Conservation (phyloP, 495 filamentous ascomycete species). For the Xanthoparmelia taractica region DNA sequence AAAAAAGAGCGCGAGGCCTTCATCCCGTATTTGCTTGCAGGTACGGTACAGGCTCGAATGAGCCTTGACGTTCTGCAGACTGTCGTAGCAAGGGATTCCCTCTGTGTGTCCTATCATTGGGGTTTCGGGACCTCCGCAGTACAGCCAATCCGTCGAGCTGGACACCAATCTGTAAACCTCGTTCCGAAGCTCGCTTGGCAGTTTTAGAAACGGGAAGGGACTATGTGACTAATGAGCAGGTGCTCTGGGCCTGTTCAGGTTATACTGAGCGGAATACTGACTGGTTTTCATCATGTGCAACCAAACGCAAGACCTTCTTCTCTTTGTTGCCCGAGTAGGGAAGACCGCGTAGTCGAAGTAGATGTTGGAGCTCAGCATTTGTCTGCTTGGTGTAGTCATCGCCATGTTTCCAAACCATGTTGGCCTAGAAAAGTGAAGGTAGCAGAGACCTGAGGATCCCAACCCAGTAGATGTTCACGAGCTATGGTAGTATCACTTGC, state of each 20-base stretch:
- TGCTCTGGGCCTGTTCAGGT: background rate
- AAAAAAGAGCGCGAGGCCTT: background rate
- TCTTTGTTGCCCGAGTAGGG: background rate
- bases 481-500: background rate
- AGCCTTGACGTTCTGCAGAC: background rate
- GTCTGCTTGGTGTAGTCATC: background rate
- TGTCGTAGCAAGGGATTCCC: background rate
- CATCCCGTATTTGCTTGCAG: background rate
- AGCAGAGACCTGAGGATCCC: background rate
- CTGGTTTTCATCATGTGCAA: background rate
- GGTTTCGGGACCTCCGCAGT: rapidly evolving
- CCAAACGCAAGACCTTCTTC: background rate
- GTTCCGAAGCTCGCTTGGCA: background rate
- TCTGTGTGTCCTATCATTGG: background rate
- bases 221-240: background rate
- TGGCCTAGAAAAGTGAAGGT: background rate
- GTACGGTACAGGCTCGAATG: background rate
- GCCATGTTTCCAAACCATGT: background rate
- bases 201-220: background rate
- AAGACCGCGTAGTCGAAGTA: background rate
- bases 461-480: background rate
- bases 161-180: background rate
- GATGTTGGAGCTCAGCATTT: background rate
- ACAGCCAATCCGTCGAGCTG: background rate
- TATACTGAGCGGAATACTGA: background rate